These are phyloP conservation scores for Sungouiella thailandica DNA, from an alignment of 805 yeast species.

Conservation along the genomic window DNA sequence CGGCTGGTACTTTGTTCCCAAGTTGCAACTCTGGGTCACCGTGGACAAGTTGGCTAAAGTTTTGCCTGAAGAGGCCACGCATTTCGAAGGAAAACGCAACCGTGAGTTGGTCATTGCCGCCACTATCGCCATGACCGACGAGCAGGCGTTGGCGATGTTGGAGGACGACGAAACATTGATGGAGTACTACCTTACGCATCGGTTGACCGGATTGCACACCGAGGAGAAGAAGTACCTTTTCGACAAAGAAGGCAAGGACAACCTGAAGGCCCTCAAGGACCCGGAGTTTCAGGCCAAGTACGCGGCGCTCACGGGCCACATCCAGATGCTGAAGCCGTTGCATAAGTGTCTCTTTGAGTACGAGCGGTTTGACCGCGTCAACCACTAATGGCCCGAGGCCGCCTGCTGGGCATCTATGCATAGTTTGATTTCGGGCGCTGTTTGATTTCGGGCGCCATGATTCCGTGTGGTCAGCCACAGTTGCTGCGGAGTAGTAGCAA, in stretches of 20 bases:
- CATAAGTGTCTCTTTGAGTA: constrained; percentile 8
- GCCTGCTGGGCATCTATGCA: too few relatives aligned
- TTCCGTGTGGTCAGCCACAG: too few relatives aligned
- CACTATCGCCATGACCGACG: constrained; percentile 22
- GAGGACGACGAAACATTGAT: constrained; percentile 16
- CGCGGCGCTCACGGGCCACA: constrained; percentile 4
- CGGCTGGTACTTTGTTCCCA: constrained; percentile 14
- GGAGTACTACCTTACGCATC: constrained; percentile 19
- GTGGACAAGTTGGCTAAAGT: constrained; percentile 7
- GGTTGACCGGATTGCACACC: constrained; percentile 15
- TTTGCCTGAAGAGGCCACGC: constrained; percentile 8
- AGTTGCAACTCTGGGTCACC: constrained; percentile 17
- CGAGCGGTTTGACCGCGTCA: background rate
- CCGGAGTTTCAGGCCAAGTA: constrained; percentile 1
- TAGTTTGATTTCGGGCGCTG: too few relatives aligned
- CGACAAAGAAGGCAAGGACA: constrained; percentile 8
- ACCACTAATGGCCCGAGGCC: background rate
- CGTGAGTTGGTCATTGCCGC: constrained; percentile 11
- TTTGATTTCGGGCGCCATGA: too few relatives aligned
- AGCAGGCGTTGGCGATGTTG: constrained; percentile 17
- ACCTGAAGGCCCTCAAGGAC: background rate
- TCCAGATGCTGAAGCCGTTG: constrained; percentile 6
- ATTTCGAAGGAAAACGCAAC: background rate
- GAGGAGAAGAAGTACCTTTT: constrained; percentile 17
- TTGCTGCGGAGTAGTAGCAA: too few relatives aligned